A percentile compares a stretch with the other conserved stretches of the same genome.
phyloP scores from a whole-genome alignment of 371 early-diverging fungal genomes.

The Apophysomyces ossiformis region DNA sequence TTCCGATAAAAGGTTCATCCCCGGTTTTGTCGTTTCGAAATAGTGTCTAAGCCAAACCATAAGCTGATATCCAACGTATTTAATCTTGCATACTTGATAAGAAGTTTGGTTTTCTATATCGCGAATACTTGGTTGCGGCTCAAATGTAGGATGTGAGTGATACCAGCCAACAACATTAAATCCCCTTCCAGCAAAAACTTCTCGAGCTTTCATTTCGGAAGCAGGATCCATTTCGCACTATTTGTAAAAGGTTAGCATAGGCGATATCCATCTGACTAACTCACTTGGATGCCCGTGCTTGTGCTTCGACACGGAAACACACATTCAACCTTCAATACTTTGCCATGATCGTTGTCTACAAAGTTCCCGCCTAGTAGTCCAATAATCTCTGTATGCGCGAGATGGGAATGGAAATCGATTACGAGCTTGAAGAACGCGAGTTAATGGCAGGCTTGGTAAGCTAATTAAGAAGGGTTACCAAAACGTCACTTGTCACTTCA shows the following conservation, averaged over 20 bases:
- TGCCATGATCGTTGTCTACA: conserved; percentile 30
- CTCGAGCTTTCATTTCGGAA: conserved; percentile 78
- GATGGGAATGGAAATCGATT: conserved; percentile 89
- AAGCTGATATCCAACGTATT: neutral
- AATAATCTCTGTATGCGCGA: conserved; percentile 86
- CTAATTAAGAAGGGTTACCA: conserved; percentile 46
- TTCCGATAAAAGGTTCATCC: conserved; percentile 84
- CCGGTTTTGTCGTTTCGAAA: conserved; percentile 65
- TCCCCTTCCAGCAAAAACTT: conserved; percentile 70
- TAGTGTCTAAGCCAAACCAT: conserved; percentile 45
- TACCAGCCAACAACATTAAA: conserved; percentile 91
- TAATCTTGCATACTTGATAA: conserved; percentile 61
- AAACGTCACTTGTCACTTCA: conserved; percentile 59
- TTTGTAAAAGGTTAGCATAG: neutral
- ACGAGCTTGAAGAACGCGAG: conserved; percentile 52
- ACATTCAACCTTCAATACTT: conserved; percentile 50
- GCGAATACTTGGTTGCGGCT: conserved; percentile 80
- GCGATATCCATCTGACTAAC: neutral
- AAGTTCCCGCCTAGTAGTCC: conserved; percentile 82
- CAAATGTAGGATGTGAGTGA: conserved; percentile 89
- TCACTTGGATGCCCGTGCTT: conserved; percentile 74
- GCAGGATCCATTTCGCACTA: conserved; percentile 69
- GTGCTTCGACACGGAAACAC: conserved; percentile 72
- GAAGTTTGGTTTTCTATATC: conserved; percentile 86
- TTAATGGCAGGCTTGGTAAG: neutral